Evolutionary conservation across 352 stramenopile genomes (phyloP).

Genomic region (Globisporangium sylvaticum): DNA sequence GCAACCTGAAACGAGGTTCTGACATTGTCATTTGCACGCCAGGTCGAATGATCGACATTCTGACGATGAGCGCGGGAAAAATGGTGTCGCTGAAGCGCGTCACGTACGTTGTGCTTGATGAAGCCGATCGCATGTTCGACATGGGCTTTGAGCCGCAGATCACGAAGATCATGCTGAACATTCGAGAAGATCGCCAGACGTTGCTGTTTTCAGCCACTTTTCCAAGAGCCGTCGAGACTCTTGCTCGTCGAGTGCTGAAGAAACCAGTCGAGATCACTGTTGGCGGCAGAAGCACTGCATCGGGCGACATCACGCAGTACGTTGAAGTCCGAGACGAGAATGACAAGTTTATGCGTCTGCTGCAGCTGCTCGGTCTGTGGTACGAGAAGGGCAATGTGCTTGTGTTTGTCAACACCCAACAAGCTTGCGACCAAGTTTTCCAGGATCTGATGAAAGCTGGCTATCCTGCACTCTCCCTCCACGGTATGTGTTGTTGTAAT

Average conservation of each 20-base stretch:
- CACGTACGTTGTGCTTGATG: conserved; percentile 98
- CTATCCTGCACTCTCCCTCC: conserved; percentile 95
- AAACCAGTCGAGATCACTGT: conserved; percentile 97
- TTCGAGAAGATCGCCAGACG: conserved; percentile 89
- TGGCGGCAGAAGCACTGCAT: conserved; percentile 93
- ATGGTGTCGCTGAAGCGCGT: conserved; percentile 96
- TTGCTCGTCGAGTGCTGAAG: conserved; percentile 88
- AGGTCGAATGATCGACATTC: conserved; percentile 98
- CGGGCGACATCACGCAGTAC: conserved; percentile 96
- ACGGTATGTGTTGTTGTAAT: conserved; percentile 61
- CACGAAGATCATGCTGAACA: conserved; percentile 93
- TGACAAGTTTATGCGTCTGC: conserved; percentile 98
- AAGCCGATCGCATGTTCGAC: conserved; percentile 99
- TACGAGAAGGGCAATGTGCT: conserved; percentile 98
- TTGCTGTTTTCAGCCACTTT: conserved; percentile 99
- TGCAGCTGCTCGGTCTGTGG: conserved; percentile 95
- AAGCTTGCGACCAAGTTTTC: conserved; percentile 95
- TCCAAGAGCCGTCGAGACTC: conserved; percentile 88
- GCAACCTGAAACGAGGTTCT: conserved; percentile 96
- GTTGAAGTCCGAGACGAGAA: conserved; percentile 98
- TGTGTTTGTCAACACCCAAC: conserved; percentile 99
- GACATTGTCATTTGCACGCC: conserved; percentile 98
- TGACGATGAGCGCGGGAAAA: conserved; percentile 97
- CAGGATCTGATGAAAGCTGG: conserved; percentile 95
- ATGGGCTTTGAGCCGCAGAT: conserved; percentile 99